Conservation (phyloP, 2,329 filamentous ascomycete species). For the Alternaria brassicae region DNA sequence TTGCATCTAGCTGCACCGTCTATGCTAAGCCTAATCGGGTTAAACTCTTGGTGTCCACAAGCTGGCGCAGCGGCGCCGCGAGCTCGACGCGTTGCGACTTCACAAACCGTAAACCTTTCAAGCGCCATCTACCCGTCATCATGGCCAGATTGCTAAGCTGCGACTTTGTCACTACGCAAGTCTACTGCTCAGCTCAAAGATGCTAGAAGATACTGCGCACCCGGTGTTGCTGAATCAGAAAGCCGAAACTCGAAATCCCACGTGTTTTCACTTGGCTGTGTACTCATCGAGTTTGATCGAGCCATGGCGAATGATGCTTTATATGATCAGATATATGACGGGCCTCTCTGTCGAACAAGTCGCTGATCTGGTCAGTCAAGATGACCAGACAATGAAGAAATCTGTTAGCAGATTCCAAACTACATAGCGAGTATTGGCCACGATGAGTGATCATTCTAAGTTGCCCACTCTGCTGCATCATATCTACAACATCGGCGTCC, state of each 20-base stretch:
- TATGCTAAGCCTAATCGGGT: no score
- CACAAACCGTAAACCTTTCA: fast-evolving
- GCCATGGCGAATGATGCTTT: not conserved
- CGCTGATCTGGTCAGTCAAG: no score
- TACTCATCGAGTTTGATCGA: not conserved
- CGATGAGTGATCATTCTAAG: no score
- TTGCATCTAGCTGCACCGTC: no score
- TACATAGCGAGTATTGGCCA: no score
- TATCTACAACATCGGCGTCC: constrained; percentile 11
- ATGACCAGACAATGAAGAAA: no score
- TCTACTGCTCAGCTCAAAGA: no score
- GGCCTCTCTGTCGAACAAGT: no score
- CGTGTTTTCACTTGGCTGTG: not conserved
- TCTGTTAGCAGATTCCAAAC: no score
- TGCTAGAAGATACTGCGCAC: not conserved
- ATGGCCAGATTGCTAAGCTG: not conserved
- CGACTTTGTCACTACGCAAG: no score
- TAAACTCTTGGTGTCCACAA: no score
- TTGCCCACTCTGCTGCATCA: no score
- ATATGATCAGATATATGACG: not conserved
- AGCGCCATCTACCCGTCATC: not conserved
- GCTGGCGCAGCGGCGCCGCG: not conserved
- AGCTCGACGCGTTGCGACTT: not conserved
- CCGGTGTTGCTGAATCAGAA: not conserved
- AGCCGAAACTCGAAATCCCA: not conserved